These are phyloP conservation scores for Cercophora samala DNA, from an alignment of 495 filamentous ascomycete species.

Conservation along the genomic window DNA sequence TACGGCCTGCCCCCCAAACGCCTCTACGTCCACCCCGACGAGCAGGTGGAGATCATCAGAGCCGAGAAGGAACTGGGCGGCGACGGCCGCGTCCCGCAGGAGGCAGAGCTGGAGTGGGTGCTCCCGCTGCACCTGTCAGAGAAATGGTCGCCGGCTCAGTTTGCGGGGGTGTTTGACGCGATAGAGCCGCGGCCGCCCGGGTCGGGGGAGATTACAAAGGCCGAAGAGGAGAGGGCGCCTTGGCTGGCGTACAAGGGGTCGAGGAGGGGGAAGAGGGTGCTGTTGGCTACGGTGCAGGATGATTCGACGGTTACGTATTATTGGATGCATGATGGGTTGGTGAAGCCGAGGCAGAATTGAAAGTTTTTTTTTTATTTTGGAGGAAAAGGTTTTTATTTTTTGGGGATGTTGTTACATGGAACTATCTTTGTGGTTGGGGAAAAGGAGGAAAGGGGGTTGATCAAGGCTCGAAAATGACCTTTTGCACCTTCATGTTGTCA, in stretches of 20 bases:
- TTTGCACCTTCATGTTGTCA: conserved; percentile 89
- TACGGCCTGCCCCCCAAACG: conserved; percentile 84
- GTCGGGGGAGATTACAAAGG: conserved; percentile 18
- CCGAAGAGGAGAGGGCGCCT: conserved; percentile 22
- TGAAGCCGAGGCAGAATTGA: conserved; percentile 94
- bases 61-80: conserved; percentile 40
- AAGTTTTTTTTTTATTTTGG: background rate
- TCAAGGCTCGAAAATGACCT: conserved; percentile 61
- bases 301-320: conserved; percentile 97
- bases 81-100: conserved; percentile 34
- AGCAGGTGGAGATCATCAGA: conserved; percentile 76
- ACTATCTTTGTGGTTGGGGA: background rate
- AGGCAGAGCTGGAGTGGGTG: conserved; percentile 74
- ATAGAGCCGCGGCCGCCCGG: conserved; percentile 50
- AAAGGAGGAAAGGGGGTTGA: background rate
- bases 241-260: conserved; percentile 41
- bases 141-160: conserved; percentile 71
- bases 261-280: conserved; percentile 62
- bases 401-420: background rate
- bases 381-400: background rate
- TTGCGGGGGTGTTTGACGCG: conserved; percentile 78
- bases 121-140: conserved; percentile 79
- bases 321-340: conserved; percentile 88
- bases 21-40: conserved; percentile 89
- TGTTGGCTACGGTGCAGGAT: conserved; percentile 78